Conservation (phyloP, 495 filamentous ascomycete species). For the Filosporella fistucella region DNA sequence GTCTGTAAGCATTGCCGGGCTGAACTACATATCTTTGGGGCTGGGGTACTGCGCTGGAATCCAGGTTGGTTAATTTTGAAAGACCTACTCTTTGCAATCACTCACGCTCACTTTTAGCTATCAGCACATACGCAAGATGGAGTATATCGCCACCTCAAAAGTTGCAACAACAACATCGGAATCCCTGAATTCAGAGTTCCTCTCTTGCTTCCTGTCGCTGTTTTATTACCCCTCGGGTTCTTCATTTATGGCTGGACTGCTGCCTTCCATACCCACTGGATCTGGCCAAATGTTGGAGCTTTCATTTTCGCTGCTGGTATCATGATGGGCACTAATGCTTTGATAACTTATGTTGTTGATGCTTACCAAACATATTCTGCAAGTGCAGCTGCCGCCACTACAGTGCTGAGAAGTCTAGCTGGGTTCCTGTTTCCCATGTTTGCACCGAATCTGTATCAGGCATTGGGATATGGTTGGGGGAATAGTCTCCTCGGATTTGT, state of each 20-base stretch:
- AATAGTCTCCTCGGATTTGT: conserved; percentile 40
- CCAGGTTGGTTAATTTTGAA: conserved; percentile 14
- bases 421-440: conserved; percentile 50
- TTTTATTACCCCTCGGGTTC: conserved; percentile 38
- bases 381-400: conserved; percentile 79
- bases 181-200: conserved; percentile 51
- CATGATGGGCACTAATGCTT: conserved; percentile 62
- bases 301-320: conserved; percentile 51
- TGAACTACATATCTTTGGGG: conserved; percentile 44
- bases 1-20: conserved; percentile 20
- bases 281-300: conserved; percentile 65
- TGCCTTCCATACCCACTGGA: conserved; percentile 59
- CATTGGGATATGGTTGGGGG: conserved; percentile 44
- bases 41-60: conserved; percentile 31
- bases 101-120: too few species aligned
- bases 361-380: conserved; percentile 81
- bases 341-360: conserved; percentile 86
- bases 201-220: conserved; percentile 28
- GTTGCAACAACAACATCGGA: conserved; percentile 39
- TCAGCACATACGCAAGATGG: conserved; percentile 32
- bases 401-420: conserved; percentile 68
- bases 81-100: too few species aligned
- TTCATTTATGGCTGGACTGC: conserved; percentile 66
- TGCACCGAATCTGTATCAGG: conserved; percentile 40
- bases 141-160: conserved; percentile 34